A percentile compares a stretch with the other conserved stretches of the same genome.
These are phyloP conservation scores for Jasminum sambac DNA, from an alignment of 257 asterid genomes.

Conservation along the genomic window DNA sequence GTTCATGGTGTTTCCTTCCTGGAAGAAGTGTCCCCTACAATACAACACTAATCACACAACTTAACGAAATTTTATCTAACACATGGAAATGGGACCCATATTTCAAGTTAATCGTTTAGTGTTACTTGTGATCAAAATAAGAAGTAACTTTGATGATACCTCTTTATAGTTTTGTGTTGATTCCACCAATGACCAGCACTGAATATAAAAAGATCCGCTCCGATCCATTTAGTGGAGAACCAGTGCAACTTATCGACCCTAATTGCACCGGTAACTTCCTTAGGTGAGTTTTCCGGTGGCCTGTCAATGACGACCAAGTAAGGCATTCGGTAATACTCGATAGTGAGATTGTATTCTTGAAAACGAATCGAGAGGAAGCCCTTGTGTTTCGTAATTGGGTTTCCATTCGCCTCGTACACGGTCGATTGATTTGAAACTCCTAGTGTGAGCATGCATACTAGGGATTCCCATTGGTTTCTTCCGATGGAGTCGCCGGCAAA, in stretches of 20 bases:
- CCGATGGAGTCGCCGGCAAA: conserved; percentile 94
- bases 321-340: conserved; percentile 84
- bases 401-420: conserved; percentile 66
- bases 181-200: conserved; percentile 99
- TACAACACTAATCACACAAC: not conserved
- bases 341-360: conserved; percentile 72
- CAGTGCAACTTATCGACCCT: conserved; percentile 77
- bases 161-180: conserved; percentile 62
- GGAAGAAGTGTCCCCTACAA: conserved; percentile 78
- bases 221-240: conserved; percentile 67
- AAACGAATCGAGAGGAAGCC: conserved; percentile 80
- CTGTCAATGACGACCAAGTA: conserved; percentile 56
- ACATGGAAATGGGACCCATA: too few species aligned
- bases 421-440: conserved; percentile 62
- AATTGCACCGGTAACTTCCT: conserved; percentile 59
- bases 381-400: conserved; percentile 80
- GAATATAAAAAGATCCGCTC: conserved; percentile 66
- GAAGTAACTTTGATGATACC: conserved; percentile 31
- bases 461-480: conserved; percentile 97
- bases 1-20: conserved; percentile 60
- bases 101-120: too few species aligned
- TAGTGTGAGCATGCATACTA: conserved; percentile 77
- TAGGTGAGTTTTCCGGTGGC: conserved; percentile 55
- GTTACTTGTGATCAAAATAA: not conserved
- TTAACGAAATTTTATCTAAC: too few species aligned